A percentile compares a stretch with the other conserved stretches of the same genome.
Evolutionary conservation across 192 early-diverging fungal species (phyloP).

Genomic region (Coemansia sp.): DNA sequence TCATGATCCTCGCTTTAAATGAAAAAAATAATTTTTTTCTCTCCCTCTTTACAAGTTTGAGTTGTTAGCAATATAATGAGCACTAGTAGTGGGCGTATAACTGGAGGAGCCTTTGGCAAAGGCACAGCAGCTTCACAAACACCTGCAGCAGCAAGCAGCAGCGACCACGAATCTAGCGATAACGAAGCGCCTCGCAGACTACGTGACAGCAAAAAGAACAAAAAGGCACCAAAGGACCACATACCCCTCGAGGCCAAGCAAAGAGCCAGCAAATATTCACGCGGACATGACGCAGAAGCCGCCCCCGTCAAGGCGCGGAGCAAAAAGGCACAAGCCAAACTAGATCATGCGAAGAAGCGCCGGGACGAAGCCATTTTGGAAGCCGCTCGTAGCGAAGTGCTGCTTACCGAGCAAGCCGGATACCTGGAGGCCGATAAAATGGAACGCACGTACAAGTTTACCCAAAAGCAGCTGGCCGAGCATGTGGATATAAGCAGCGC

Average conservation of each 20-base stretch:
- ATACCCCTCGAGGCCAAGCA: slow-evolving; percentile 13
- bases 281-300: slow-evolving; percentile 14
- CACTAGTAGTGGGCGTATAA: too few species aligned
- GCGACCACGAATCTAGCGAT: not conserved
- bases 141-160: too few species aligned
- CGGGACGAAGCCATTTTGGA: slow-evolving; percentile 65
- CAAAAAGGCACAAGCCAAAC: slow-evolving; percentile 66
- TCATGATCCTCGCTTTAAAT: too few species aligned
- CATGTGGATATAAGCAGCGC: slow-evolving; percentile 72
- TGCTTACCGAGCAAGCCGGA: slow-evolving; percentile 74
- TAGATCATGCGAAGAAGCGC: slow-evolving; percentile 61
- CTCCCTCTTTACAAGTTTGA: too few species aligned
- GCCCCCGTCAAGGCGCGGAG: slow-evolving; percentile 46
- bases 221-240: slow-evolving; percentile 4
- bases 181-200: not conserved
- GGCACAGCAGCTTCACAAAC: too few species aligned
- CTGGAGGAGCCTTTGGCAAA: too few species aligned
- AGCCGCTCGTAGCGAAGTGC: slow-evolving; percentile 75
- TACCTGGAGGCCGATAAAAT: slow-evolving; percentile 85
- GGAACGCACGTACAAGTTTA: slow-evolving; percentile 85
- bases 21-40: too few species aligned
- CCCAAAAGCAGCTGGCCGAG: slow-evolving; percentile 64
- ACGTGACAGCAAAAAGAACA: slow-evolving; percentile 1
- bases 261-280: slow-evolving; percentile 36
- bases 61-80: too few species aligned